phyloP scores from a whole-genome alignment of 129 eudicot genomes.

The Chrysanthemum makinoi region DNA sequence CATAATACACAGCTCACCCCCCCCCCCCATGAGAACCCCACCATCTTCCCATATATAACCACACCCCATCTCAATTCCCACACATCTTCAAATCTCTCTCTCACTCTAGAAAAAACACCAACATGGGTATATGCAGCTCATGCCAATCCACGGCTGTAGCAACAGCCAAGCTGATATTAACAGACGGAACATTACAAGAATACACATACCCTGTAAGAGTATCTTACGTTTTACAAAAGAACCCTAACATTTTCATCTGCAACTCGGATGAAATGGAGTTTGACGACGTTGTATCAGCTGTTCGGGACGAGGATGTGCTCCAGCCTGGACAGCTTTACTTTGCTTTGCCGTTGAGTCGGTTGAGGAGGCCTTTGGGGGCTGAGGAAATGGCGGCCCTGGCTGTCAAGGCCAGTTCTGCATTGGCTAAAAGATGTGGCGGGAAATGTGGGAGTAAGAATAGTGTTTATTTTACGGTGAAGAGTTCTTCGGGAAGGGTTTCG shows the following conservation, averaged over 20 bases:
- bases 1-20: constrained; percentile 20
- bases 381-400: constrained; percentile 98
- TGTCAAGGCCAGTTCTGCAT: constrained; percentile 75
- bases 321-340: constrained; percentile 73
- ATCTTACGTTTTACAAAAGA: constrained; percentile 51
- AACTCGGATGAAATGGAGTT: constrained; percentile 88
- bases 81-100: constrained; percentile 14
- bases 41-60: constrained; percentile 17
- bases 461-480: constrained; percentile 14
- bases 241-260: constrained; percentile 61
- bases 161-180: constrained; percentile 60
- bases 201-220: constrained; percentile 67
- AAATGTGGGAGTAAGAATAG: constrained; percentile 39
- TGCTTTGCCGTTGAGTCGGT: constrained; percentile 53
- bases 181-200: constrained; percentile 70
- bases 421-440: constrained; percentile 60
- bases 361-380: constrained; percentile 50
- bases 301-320: constrained; percentile 56
- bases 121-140: constrained; percentile 82
- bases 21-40: constrained; percentile 16
- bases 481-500: constrained; percentile 36
- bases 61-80: constrained; percentile 12
- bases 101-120: background rate
- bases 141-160: constrained; percentile 64
- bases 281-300: constrained; percentile 62